Base-by-base conservation (phyloP, 208 protist genomes). In the Naegleria fowleri region DNA sequence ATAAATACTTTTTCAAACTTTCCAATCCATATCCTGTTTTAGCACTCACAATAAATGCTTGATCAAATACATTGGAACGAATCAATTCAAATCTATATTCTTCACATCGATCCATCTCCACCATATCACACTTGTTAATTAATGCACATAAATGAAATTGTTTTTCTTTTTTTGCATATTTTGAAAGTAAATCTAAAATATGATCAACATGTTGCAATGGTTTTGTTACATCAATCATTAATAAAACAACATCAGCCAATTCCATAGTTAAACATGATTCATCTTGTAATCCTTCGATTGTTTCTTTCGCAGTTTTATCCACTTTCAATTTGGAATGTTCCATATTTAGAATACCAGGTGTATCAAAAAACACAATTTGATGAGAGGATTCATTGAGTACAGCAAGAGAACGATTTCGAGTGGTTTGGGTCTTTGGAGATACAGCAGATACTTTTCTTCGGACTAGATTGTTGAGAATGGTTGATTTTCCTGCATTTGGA, bases 401-500 rank as follows among this genome's bases (percentile, higher is more conserved):
- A 59, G 9, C 89, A 0, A 86, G 15, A 1, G 51, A 39, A 40
- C 38, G 29, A 15, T 76, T 22, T 29, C 89, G 15, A 67, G 89
- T 91, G 40, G 89, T 91, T 87, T 91, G 89, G 22, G 22, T 33
- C 41, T 91, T 91, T 0, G 58, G 25, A 19, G 89, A 91, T 7
- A 91, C 89, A n/a, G 83, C 83, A 9, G 55, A 83, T 39, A 83
- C 29, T n/a, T 91, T 91, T 91, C 16, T 22, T 40, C 38, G 0
- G 6, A 43, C 13, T n/a, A 91, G 25, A 39, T 41, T 11, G 39
- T 91, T 91, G 4, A 91, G 25, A 33, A 91, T 51, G 79, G 89
- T 48, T 38, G 55, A 83, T 83, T 91, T 91, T 16, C 89, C 89
- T 19, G 83, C 51, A 83, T 91, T 91, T 40, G 89, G 89, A 83